Evolutionary conservation across 2,329 filamentous ascomycete species (phyloP), one percentile per base, ranked within the genome.

Genomic region (Cladosporium velox): DNA sequence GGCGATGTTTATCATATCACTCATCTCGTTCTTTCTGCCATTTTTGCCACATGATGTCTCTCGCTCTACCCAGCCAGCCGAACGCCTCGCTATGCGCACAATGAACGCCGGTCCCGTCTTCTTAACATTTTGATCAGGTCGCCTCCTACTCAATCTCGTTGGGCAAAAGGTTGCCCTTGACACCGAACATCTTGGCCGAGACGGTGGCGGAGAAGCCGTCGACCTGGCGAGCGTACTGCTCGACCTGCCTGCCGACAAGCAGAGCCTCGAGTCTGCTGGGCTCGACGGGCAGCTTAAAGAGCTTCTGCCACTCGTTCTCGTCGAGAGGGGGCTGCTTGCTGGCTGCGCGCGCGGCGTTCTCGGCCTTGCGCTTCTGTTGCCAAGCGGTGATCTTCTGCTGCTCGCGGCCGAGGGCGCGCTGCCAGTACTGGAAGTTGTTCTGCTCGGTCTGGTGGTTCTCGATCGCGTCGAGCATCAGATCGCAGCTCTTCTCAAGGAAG

Each of bases 401-500:
- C 84, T 99, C 95, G 73, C 95, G 91, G 64, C 90, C 90, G 66
- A 98, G 86, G 77, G 96, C 93, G 75, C 95, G 88, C 83, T 97
- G 93, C 85, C 97, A 97, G 86, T 91, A 92, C 81, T 97, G 93
- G 84, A 96, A 95, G 87, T 99, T 99, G 88, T 98, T 98, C 79
- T 96, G 90, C 82, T 99, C 95, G 67, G 93, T 97, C 83, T 98
- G 95, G 85, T 99, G 95, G 65, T 91, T 90, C 85, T 99, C 95
- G 79, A 99, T 97, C 84, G 91, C 93, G 77, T 99, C 95, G 69
- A 98, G 88, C 66, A 99, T 88, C 72, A 97, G 88, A 77, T 99
- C 94, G 82, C 93, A 97, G 62, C 94, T 97, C 87, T 97, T 97
- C 86, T 98, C 94, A 58, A 99, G 88, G 86, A 96, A 97, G 35